Base-by-base conservation (phyloP, 306 rosid genomes). In the Acacia confusa region DNA sequence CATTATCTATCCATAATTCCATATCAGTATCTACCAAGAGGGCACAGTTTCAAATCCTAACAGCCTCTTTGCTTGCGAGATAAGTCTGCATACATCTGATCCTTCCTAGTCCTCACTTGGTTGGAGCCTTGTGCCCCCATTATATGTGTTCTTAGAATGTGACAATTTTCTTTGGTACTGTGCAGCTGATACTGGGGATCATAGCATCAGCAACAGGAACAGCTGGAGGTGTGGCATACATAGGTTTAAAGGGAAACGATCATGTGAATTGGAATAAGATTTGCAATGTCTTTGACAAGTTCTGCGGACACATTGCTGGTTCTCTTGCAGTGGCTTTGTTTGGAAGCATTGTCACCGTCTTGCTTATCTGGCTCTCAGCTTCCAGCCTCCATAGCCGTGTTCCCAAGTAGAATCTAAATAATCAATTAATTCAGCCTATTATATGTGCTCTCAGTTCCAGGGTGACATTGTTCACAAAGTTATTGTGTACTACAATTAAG, bases 171-270 rank as follows among this genome's bases (percentile, higher is more conserved):
- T 3, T 47, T 82, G 81, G 64, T 20, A 22, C n/a, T 80, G 15
- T 81, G 83, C 89, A 94, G 95, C 79, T 91, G 75, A 84, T 90
- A 44, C 50, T 94, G 81, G 98, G 95, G 76, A 30, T 94, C 41
- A 85, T 85, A 44, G 95, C 92, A 43, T 87, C 98, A 9, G 98
- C 95, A 75, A 87, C 92, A 0, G 98, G 97, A 68, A 30, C 94
- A 8, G 95, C 95, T 0, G 98, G 91, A 11, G 82, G 84, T 6
- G 84, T 90, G n/a, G 97, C 92, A 16, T 90, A 94, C 57, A 4
- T 89, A 1, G 95, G 95, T 24, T 83, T 90, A 53, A 94, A 90
- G 84, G 98, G 98, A 0, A 88, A 94, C 78, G 0, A 74, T 5
- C 93, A 90, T 67, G 86, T 88, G 16, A 45, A 60, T 48, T 92